Base-by-base conservation (phyloP, 2,329 filamentous ascomycete species). In the Penicillium sp. region DNA sequence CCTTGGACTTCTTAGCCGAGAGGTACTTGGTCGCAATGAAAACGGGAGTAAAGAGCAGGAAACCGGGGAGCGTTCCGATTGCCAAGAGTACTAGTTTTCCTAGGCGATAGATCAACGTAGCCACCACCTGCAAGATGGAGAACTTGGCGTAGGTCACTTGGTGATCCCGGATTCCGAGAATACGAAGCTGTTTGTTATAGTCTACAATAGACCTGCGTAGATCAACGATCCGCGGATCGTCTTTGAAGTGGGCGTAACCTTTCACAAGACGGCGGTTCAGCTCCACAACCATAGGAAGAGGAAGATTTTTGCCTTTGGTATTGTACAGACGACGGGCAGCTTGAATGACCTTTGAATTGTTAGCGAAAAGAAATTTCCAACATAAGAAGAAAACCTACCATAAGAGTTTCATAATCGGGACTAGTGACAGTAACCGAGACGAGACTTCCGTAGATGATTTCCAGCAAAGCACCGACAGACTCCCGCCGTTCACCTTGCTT, bases 331-430 rank as follows among this genome's bases (percentile, higher is more conserved):
- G 86, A 59, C 94, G 85, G 7, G 92, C 93, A 36, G 93, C 92
- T 82, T 97, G 94, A 56, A 97, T 96, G 64, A 95, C 83, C 82
- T 85, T 33, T 52, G 19, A 41, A 41, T 45, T 50, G 57, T 80
- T 60, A 80, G 70, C 49, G 47, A 44, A 31, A 37, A 9, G 12
- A 16, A 40, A 33, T 30, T n/a, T 19, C 14, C 33, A 26, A 36
- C 43, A 38, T 35, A 11, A 28, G 17, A 17, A 11, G 33, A 44
- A 44, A 41, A 46, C 74, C 38, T 69, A 85, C 82, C 92, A 96
- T 96, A 22, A 97, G 81, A 4, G 93, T 97, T 67, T 97, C 93
- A 74, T 96, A 97, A 74, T 97, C 91, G 3, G 93, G 92, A 36
- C 90, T 87, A 14, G 90, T 93, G 37, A 97, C 91, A 4, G 93